These are phyloP conservation scores for Aureobasidium sp. DNA, from an alignment of 2,329 filamentous ascomycete genomes.

Conservation along the genomic window DNA sequence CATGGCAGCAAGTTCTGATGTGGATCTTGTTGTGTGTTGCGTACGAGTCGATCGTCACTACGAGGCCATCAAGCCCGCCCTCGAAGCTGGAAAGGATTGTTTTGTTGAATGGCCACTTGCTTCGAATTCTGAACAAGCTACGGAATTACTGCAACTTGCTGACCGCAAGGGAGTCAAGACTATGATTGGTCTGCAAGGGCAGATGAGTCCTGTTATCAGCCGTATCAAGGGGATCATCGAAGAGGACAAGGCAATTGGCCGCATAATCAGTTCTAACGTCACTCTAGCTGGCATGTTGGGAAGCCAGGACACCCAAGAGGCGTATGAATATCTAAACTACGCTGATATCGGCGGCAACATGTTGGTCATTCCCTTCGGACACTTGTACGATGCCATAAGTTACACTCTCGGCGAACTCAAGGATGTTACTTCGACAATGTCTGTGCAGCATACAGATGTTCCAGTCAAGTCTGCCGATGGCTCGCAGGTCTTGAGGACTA, in stretches of 20 bases:
- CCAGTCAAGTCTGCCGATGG: slow-evolving; percentile 31
- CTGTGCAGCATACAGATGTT: slow-evolving; percentile 40
- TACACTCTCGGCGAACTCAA: slow-evolving; percentile 22
- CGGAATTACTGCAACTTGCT: slow-evolving; percentile 39
- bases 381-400: slow-evolving; percentile 38
- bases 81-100: slow-evolving; percentile 42
- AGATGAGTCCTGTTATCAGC: slow-evolving; percentile 33
- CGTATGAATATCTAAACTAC: slow-evolving; percentile 44
- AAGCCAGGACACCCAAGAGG: slow-evolving; percentile 19
- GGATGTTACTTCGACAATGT: slow-evolving; percentile 35
- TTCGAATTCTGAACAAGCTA: slow-evolving; percentile 34
- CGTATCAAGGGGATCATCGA: slow-evolving; percentile 40
- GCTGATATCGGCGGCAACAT: slow-evolving; percentile 39
- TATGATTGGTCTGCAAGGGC: slow-evolving; percentile 43
- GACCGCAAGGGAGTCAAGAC: slow-evolving; percentile 36
- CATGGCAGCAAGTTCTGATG: slow-evolving; percentile 39
- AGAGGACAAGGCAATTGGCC: slow-evolving; percentile 37
- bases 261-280: slow-evolving; percentile 33
- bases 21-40: slow-evolving; percentile 43
- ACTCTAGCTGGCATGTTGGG: slow-evolving; percentile 25
- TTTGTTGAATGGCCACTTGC: slow-evolving; percentile 47
- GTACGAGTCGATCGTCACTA: slow-evolving; percentile 41
- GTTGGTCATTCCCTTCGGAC: slow-evolving; percentile 34
- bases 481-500: slow-evolving; percentile 27
- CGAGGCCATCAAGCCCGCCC: slow-evolving; percentile 34